Evolutionary conservation across 768 basidiomycete genomes (phyloP), one percentile per base, ranked within the genome.

Genomic region (Phaffia australis): DNA sequence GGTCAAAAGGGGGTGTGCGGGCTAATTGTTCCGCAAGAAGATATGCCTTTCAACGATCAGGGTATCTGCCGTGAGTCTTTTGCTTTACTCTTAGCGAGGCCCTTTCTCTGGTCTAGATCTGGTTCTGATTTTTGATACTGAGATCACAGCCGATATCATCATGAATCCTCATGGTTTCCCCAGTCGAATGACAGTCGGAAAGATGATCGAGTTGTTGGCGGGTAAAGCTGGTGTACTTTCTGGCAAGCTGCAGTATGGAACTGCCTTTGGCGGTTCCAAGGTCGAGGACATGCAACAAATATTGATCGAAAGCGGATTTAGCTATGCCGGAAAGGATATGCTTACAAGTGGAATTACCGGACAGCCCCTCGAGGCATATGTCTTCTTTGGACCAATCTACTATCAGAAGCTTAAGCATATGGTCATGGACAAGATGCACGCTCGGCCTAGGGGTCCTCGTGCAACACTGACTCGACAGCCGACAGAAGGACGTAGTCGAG

Each of bases 381-480:
- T 94, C 46, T 99, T 92, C 80, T 98, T 99, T 74, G 95, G 95
- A 18, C 95, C 94, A 48, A 95, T 97, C 71, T 97, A 94, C 79
- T 95, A 97, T 76, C 93, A 97, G 80, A 95, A 95, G 86, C 82
- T 98, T 65, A 98, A 80, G 80, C 93, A 94, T 79, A 98, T 98
- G 94, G 94, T 98, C 60, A 88, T 97, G 86, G 95, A 99, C 81
- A 99, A 99, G 81, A 99, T 99, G 95, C 95, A 99, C 72, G 95
- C 95, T 71, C 86, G 95, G 66, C 92, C 95, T 60, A 92, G 89
- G 73, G 94, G 95, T 19, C 95, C 95, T 56, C 87, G 92, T 74
- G 95, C 95, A 14, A 93, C 91, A 25, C 78, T 99, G 61, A 99
- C 95, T 1, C 85, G 95, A 54, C 95, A 99, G 76, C 95, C 95